phyloP scores from a whole-genome alignment of 352 stramenopile species.

The Globisporangium echinulatum region DNA sequence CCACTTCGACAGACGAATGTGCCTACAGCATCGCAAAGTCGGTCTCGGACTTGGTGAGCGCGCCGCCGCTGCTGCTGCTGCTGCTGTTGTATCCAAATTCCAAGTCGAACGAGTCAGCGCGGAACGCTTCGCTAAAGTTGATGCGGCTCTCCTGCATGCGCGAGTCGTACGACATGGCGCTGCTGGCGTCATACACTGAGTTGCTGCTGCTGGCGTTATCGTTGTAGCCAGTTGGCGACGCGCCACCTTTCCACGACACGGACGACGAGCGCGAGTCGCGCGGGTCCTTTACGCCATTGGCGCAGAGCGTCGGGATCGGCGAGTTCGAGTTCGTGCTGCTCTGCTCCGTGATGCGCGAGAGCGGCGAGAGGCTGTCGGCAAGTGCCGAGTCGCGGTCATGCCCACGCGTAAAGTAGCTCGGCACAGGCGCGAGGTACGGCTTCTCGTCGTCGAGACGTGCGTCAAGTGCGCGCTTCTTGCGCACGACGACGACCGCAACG shows the following conservation, averaged over 20 bases:
- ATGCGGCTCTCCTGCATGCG: slow-evolving; percentile 50
- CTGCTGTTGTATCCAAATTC: slow-evolving; percentile 2
- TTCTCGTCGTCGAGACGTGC: slow-evolving; percentile 40
- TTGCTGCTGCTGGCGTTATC: not conserved
- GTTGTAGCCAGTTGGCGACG: slow-evolving; percentile 1
- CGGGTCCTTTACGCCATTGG: slow-evolving; percentile 9
- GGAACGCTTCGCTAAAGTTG: slow-evolving; percentile 63
- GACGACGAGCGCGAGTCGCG: slow-evolving; percentile 44
- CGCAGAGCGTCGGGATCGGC: slow-evolving; percentile 38
- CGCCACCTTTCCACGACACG: slow-evolving; percentile 17
- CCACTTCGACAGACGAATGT: too few species aligned
- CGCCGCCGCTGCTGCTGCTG: slow-evolving; percentile 11
- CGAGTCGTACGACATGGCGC: slow-evolving; percentile 18
- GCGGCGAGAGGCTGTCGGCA: slow-evolving; percentile 24
- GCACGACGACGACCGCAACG: slow-evolving; percentile 44
- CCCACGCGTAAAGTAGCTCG: slow-evolving; percentile 34
- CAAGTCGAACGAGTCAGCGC: slow-evolving; percentile 25
- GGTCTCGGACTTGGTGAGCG: slow-evolving; percentile 22
- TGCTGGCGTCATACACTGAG: slow-evolving; percentile 22
- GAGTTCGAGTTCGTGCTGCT: slow-evolving; percentile 19
- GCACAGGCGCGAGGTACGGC: slow-evolving; percentile 21
- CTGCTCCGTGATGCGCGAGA: slow-evolving; percentile 9
- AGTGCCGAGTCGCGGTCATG: slow-evolving; percentile 11
- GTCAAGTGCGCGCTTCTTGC: slow-evolving; percentile 40
- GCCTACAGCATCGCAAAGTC: slow-evolving; percentile 54